A percentile compares a stretch with the other conserved stretches of the same genome.
Evolutionary conservation across 495 filamentous ascomycete genomes (phyloP).

Genomic region (Penicillium daleae): DNA sequence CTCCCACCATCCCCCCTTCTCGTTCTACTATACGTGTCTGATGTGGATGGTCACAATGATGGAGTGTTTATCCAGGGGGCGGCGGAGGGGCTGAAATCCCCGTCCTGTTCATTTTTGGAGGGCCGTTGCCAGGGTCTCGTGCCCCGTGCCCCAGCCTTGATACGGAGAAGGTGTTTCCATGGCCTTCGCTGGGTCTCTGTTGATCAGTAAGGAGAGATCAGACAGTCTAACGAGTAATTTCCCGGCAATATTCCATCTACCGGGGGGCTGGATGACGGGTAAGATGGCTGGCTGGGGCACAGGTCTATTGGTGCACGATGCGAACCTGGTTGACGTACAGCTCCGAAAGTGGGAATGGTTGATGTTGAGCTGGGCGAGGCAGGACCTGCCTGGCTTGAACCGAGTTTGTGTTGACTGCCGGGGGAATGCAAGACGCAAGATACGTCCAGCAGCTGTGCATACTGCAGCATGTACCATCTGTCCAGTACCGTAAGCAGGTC

Average conservation of each 20-base stretch:
- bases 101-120: background rate
- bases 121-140: background rate
- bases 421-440: background rate
- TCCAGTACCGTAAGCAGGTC: background rate
- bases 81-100: background rate
- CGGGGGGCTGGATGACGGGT: background rate
- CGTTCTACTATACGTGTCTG: background rate
- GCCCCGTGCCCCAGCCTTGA: background rate
- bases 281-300: background rate
- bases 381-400: background rate
- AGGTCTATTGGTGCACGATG: background rate
- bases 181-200: background rate
- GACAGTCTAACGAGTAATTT: background rate
- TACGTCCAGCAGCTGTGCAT: constrained; percentile 1
- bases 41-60: background rate
- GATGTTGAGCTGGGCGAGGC: background rate
- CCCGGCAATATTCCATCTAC: background rate
- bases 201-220: background rate
- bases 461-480: background rate
- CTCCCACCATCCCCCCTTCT: too few species aligned
- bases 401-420: background rate
- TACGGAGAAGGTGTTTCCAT: background rate
- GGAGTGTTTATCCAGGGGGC: background rate
- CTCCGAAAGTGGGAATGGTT: background rate
- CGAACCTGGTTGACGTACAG: background rate